Evolutionary conservation across 2,329 filamentous ascomycete species (phyloP).

Genomic region (Stagonosporopsis rhizophila): DNA sequence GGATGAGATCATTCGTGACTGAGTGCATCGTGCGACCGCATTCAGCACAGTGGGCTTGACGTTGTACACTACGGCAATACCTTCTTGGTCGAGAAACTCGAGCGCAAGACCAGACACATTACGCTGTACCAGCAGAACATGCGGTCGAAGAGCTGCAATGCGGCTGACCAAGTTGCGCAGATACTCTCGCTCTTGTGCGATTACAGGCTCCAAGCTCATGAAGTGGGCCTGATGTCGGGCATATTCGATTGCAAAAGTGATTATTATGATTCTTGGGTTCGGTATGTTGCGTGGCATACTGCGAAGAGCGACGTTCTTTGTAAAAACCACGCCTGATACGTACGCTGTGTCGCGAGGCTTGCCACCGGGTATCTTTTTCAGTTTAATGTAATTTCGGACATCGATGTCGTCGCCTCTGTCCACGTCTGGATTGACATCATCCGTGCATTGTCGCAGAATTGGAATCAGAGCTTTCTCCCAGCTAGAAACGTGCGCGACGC

Average conservation of each 20-base stretch:
- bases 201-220: conserved; percentile 96
- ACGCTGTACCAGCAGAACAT: conserved; percentile 88
- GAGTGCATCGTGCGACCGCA: conserved; percentile 89
- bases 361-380: conserved; percentile 94
- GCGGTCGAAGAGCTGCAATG: conserved; percentile 84
- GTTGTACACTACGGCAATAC: conserved; percentile 94
- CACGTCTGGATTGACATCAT: conserved; percentile 93
- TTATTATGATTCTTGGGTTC: conserved; percentile 86
- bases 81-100: conserved; percentile 84
- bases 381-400: conserved; percentile 94
- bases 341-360: conserved; percentile 93
- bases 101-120: conserved; percentile 91
- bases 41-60: conserved; percentile 96
- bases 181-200: conserved; percentile 95
- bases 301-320: conserved; percentile 94
- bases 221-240: conserved; percentile 92
- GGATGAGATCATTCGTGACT: conserved; percentile 91
- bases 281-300: conserved; percentile 89
- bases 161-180: conserved; percentile 89
- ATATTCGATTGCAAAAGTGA: conserved; percentile 96
- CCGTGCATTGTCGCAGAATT: conserved; percentile 87
- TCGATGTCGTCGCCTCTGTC: conserved; percentile 93
- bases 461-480: conserved; percentile 94
- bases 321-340: conserved; percentile 94
- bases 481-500: conserved; percentile 73